Percentiles rank a stretch among this genome's conserved stretches.
These are phyloP conservation scores for Linnemannia schmuckeri DNA, from an alignment of 192 early-diverging fungal species.

Conservation along the genomic window DNA sequence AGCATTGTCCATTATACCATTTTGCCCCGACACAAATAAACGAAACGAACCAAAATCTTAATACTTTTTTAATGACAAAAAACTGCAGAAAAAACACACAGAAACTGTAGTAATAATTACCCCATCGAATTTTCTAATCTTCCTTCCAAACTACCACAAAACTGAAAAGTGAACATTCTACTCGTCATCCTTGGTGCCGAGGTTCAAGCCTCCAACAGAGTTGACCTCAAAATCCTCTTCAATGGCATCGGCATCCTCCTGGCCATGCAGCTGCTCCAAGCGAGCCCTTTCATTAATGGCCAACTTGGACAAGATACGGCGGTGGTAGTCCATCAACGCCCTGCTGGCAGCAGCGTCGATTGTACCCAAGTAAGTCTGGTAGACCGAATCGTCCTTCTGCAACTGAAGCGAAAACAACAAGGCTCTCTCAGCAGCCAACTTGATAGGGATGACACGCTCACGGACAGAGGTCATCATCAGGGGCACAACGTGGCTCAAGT, in stretches of 20 bases:
- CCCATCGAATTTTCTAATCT: neutral
- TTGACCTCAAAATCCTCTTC: slow-evolving; percentile 58
- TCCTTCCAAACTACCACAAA: neutral
- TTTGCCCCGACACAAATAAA: neutral
- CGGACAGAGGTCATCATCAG: slow-evolving; percentile 80
- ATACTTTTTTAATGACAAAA: neutral
- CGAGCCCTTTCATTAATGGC: slow-evolving; percentile 52
- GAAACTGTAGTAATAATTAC: neutral
- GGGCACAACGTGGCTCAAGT: slow-evolving; percentile 69
- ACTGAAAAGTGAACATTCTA: neutral
- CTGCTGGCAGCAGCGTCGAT: slow-evolving; percentile 62
- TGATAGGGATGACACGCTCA: slow-evolving; percentile 86
- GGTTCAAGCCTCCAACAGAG: slow-evolving; percentile 41
- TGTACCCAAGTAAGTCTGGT: slow-evolving; percentile 60
- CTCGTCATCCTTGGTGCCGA: slow-evolving; percentile 42
- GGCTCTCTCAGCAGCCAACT: slow-evolving; percentile 87
- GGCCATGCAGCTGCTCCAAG: slow-evolving; percentile 51
- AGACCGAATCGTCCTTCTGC: slow-evolving; percentile 60
- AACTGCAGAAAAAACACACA: neutral
- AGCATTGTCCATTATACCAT: neutral
- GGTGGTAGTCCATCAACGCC: slow-evolving; percentile 69
- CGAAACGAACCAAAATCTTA: neutral
- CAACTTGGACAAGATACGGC: slow-evolving; percentile 67
- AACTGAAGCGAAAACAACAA: slow-evolving; percentile 80
- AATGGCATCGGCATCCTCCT: slow-evolving; percentile 39